Conservation (phyloP, 2,329 filamentous ascomycete species). For the Fusarium sp. region DNA sequence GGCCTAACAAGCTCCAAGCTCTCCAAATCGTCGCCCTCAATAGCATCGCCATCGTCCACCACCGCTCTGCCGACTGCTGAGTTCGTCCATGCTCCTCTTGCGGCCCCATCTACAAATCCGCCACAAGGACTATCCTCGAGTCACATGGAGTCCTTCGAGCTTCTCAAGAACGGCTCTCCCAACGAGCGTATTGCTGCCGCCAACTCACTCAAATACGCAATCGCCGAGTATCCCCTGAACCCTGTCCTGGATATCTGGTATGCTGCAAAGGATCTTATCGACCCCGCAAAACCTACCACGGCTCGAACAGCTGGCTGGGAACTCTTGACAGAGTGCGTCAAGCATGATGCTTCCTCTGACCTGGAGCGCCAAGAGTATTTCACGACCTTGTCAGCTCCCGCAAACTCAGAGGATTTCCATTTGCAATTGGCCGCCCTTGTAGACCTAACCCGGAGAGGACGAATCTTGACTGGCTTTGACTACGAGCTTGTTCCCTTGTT, state of each 20-base stretch:
- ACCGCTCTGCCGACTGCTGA: conserved; percentile 61
- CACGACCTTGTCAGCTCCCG: conserved; percentile 70
- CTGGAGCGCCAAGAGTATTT: conserved; percentile 78
- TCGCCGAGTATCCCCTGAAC: conserved; percentile 72
- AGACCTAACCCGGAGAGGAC: conserved; percentile 73
- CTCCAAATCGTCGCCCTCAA: conserved; percentile 65
- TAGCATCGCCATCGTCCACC: conserved; percentile 59
- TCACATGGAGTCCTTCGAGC: conserved; percentile 69
- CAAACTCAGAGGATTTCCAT: conserved; percentile 75
- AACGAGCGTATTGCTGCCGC: conserved; percentile 72
- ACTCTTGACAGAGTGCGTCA: conserved; percentile 75
- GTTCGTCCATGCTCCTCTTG: conserved; percentile 61
- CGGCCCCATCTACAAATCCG: conserved; percentile 56
- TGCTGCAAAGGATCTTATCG: conserved; percentile 75
- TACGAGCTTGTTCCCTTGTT: conserved; percentile 76
- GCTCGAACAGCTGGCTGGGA: conserved; percentile 75
- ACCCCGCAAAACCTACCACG: conserved; percentile 66
- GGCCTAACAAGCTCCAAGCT: conserved; percentile 71
- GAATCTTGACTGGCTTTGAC: conserved; percentile 76
- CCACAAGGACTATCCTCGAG: conserved; percentile 63
- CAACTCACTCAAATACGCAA: conserved; percentile 68
- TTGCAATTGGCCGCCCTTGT: conserved; percentile 75
- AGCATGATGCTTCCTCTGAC: conserved; percentile 74
- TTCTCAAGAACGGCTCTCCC: conserved; percentile 67
- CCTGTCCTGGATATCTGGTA: conserved; percentile 76